phyloP scores from a whole-genome alignment of 2,329 filamentous ascomycete species.

The Penicillium sp. region DNA sequence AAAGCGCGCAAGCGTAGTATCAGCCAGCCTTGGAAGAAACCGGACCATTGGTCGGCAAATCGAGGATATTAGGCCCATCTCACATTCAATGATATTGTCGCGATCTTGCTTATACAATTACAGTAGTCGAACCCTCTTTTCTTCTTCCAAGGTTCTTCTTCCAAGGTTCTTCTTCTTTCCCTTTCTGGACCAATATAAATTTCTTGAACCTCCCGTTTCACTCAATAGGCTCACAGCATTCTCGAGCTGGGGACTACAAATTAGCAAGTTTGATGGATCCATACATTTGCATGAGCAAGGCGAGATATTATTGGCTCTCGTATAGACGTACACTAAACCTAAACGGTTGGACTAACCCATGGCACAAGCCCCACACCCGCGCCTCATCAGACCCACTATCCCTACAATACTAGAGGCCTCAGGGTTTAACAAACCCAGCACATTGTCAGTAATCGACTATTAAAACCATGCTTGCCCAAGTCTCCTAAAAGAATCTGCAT shows the following conservation, averaged over 20 bases:
- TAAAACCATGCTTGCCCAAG: not conserved
- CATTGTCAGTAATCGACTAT: not conserved
- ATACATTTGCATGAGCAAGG: not conserved
- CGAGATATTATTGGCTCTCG: not conserved
- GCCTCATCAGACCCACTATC: not conserved
- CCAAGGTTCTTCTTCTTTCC: too few species aligned
- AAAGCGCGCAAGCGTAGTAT: too few species aligned
- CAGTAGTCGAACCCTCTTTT: too few species aligned
- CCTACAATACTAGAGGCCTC: not conserved
- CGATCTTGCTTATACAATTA: too few species aligned
- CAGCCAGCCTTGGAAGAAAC: too few species aligned
- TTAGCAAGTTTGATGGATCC: not conserved
- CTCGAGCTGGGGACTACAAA: not conserved
- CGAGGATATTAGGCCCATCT: too few species aligned
- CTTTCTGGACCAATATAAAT: too few species aligned
- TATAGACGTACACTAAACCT: not conserved
- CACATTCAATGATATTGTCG: too few species aligned
- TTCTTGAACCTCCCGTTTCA: too few species aligned
- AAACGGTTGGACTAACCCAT: not conserved
- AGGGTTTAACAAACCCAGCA: not conserved
- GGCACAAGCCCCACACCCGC: not conserved
- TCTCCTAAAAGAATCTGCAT: not conserved
- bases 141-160: too few species aligned
- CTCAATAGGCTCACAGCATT: not conserved
- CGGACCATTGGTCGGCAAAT: too few species aligned